phyloP scores from a whole-genome alignment of 164 flowering plant genomes.

The Magnolia sinica region DNA sequence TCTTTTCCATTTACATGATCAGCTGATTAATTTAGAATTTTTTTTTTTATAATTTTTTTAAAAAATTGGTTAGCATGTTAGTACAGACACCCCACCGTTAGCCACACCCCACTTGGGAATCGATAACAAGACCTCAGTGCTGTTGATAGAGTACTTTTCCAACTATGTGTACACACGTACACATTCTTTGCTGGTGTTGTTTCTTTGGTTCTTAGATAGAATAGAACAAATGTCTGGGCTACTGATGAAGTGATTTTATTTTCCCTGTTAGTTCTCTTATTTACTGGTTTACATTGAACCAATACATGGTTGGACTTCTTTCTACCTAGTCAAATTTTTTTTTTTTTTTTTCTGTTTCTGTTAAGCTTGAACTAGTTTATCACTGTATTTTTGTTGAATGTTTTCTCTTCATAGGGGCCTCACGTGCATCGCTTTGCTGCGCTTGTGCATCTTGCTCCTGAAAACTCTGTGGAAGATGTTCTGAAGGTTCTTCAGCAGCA shows the following conservation, averaged over 20 bases:
- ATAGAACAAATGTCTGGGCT: background rate
- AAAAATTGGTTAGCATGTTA: background rate
- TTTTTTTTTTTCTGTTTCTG: background rate
- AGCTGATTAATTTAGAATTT: too few relatives aligned
- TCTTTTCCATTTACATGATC: background rate
- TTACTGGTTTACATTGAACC: background rate
- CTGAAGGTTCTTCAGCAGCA: conserved; percentile 38
- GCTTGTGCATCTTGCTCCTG: conserved; percentile 66
- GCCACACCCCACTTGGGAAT: too few relatives aligned
- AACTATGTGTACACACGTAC: too few relatives aligned
- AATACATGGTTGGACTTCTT: background rate
- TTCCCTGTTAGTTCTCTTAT: background rate
- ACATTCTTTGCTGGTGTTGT: too few relatives aligned
- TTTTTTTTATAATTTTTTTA: too few relatives aligned
- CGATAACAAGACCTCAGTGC: too few relatives aligned
- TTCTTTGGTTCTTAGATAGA: background rate
- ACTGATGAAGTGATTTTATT: background rate
- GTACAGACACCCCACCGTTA: too few relatives aligned
- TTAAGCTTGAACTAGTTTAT: background rate
- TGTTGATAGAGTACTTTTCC: too few relatives aligned
- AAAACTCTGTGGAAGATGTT: conserved; percentile 43
- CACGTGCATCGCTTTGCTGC: conserved; percentile 44
- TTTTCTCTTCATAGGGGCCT: conserved; percentile 41
- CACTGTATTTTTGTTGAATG: background rate
- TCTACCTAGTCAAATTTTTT: background rate